phyloP scores from a whole-genome alignment of 768 basidiomycete species.

The Candolleomyces aberdarensis region DNA sequence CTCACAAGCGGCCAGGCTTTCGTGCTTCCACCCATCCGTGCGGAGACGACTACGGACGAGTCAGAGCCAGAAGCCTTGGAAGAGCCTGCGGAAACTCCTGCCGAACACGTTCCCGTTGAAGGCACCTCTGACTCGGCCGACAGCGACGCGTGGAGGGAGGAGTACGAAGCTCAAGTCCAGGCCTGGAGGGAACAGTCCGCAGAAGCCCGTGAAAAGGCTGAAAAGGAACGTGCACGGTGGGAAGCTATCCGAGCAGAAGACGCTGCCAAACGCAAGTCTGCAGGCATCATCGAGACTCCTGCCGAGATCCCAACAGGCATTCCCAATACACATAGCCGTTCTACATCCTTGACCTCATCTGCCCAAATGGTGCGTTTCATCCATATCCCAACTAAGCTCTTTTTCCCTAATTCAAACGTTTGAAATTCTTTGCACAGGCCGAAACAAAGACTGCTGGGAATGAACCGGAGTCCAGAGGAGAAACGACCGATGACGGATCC shows the following conservation, averaged over 20 bases:
- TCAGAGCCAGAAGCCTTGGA: constrained; percentile 1
- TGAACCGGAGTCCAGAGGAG: constrained; percentile 2
- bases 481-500: constrained; percentile 35
- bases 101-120: constrained; percentile 1
- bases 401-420: background rate
- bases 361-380: constrained; percentile 12
- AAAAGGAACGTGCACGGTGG: constrained; percentile 70
- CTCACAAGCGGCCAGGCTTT: constrained; percentile 23
- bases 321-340: constrained; percentile 1
- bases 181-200: constrained; percentile 74
- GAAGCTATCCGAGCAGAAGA: constrained; percentile 55
- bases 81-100: background rate
- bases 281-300: constrained; percentile 22
- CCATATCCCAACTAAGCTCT: background rate
- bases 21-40: constrained; percentile 26
- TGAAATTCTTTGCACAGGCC: background rate
- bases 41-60: constrained; percentile 14
- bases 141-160: constrained; percentile 54
- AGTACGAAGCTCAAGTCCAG: constrained; percentile 66
- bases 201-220: constrained; percentile 70
- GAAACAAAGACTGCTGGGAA: background rate
- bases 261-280: constrained; percentile 35
- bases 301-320: constrained; percentile 10
- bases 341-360: background rate
- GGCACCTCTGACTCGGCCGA: background rate